A percentile compares a stretch with the other conserved stretches of the same genome.
These are phyloP conservation scores for Dendrocalamus latiflorus DNA, from an alignment of 202 grass and related monocot species.

Conservation along the genomic window DNA sequence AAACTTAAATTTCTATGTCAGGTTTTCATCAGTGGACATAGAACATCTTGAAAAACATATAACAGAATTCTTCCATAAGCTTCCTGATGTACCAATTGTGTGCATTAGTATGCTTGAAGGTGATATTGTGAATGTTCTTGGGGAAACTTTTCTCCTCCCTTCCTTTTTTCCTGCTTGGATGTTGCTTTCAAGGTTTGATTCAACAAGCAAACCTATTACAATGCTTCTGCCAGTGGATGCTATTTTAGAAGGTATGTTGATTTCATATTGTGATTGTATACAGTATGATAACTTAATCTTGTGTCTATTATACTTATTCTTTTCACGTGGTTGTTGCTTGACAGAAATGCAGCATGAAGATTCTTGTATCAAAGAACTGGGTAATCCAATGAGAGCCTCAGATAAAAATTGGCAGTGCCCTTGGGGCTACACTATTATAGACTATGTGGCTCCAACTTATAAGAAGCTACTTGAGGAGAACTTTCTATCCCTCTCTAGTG, in stretches of 20 bases:
- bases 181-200: slow-evolving; percentile 78
- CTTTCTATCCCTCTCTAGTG: slow-evolving; percentile 48
- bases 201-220: slow-evolving; percentile 51
- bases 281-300: not conserved
- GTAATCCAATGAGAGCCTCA: not conserved
- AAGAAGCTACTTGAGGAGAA: slow-evolving; percentile 69
- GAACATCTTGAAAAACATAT: slow-evolving; percentile 67
- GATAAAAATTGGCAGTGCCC: slow-evolving; percentile 75
- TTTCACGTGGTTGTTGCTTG: slow-evolving; percentile 15
- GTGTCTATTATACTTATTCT: not conserved
- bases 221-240: slow-evolving; percentile 72
- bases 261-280: slow-evolving; percentile 20
- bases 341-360: slow-evolving; percentile 49
- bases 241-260: slow-evolving; percentile 55
- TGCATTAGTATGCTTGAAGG: slow-evolving; percentile 84
- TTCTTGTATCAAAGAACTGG: slow-evolving; percentile 35
- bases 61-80: slow-evolving; percentile 58
- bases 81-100: slow-evolving; percentile 70
- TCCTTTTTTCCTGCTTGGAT: slow-evolving; percentile 68
- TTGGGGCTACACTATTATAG: slow-evolving; percentile 60
- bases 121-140: slow-evolving; percentile 56
- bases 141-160: slow-evolving; percentile 55
- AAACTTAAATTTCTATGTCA: slow-evolving; percentile 29
- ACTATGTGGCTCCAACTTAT: slow-evolving; percentile 68
- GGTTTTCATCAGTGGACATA: slow-evolving; percentile 45